Base-by-base conservation (phyloP, 371 early-diverging fungal species). In the Syncephalastrum racemosum region DNA sequence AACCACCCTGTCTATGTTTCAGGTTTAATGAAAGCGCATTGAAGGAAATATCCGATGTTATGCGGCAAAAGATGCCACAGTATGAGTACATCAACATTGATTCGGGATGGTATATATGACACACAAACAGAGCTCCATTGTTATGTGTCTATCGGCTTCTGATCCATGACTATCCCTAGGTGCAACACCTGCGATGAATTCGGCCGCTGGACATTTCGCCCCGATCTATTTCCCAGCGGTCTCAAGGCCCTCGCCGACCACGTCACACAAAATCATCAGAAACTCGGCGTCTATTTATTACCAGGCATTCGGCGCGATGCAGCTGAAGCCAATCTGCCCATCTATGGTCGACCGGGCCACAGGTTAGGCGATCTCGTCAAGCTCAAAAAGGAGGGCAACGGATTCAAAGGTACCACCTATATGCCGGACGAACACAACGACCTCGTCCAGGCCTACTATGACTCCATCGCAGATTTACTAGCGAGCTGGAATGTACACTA, bases 1-100 rank as follows among this genome's bases (percentile, higher is more conserved):
- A 54, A 59, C 19, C 14, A 56, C 12, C 12, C 10, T 50, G n/a
- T n/a, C 14, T 8, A n/a, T 15, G 15, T 46, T 22, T 23, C 13
- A 75, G 75, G 75, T 75, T 75, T 45, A 63, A 71, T 40, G 75
- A 75, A 18, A 45, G 56, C 18, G 50, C 58, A 5, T 63, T 75
- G 2, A 57, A 60, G 15, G 65, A 71, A 0, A 59, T 77, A 22
- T 77, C 77, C 14, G 68, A 69, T 22, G 56, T 56, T 4, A 73
- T 77, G 77, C 64, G 60, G 24, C 54, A 44, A 4, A 71, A 69
- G 46, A 64, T 77, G 62, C 77, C 77, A 16, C 46, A 53, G 27
- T 77, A 73, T 41, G 67, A 73, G 54, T 77, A 71, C 36, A 77
- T 77, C 22, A 77, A 77, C 44, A 10, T 77, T 18, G 77, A 77